Evolutionary conservation across 768 basidiomycete species (phyloP).

Genomic region (Psilocybe subaeruginosa): DNA sequence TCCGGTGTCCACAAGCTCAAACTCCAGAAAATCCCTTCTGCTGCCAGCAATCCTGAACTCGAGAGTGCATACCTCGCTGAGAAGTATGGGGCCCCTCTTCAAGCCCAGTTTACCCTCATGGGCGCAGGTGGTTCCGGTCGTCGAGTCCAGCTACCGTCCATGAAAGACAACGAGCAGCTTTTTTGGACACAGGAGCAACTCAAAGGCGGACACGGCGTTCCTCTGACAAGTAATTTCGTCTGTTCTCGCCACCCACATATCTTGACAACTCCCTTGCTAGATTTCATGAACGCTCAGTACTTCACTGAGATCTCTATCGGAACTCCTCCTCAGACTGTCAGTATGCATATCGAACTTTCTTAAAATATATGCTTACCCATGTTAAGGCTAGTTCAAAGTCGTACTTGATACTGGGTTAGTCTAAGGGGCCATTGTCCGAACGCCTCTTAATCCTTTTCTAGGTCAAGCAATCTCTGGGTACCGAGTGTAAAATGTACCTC

Average conservation of each 20-base stretch:
- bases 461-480: conserved; percentile 94
- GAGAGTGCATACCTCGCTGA: conserved; percentile 88
- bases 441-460: conserved; percentile 26
- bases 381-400: conserved; percentile 75
- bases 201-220: conserved; percentile 83
- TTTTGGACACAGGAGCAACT: conserved; percentile 82
- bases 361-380: conserved; percentile 4
- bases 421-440: neutral
- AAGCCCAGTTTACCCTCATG: conserved; percentile 60
- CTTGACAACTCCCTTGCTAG: conserved; percentile 39
- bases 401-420: conserved; percentile 87
- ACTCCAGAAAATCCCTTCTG: conserved; percentile 79
- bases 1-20: conserved; percentile 81
- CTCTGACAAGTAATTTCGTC: conserved; percentile 76
- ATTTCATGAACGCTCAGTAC: conserved; percentile 99
- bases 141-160: conserved; percentile 42
- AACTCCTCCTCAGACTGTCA: conserved; percentile 77
- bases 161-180: conserved; percentile 55
- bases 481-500: conserved; percentile 81
- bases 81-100: conserved; percentile 77
- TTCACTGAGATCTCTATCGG: conserved; percentile 87
- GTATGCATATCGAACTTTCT: conserved; percentile 24
- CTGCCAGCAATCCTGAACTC: conserved; percentile 61
- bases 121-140: conserved; percentile 79
- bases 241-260: neutral